Percentiles rank a stretch among this genome's conserved stretches.
Conservation (phyloP, 768 basidiomycete genomes). For the Dacryopinax primogenitus region DNA sequence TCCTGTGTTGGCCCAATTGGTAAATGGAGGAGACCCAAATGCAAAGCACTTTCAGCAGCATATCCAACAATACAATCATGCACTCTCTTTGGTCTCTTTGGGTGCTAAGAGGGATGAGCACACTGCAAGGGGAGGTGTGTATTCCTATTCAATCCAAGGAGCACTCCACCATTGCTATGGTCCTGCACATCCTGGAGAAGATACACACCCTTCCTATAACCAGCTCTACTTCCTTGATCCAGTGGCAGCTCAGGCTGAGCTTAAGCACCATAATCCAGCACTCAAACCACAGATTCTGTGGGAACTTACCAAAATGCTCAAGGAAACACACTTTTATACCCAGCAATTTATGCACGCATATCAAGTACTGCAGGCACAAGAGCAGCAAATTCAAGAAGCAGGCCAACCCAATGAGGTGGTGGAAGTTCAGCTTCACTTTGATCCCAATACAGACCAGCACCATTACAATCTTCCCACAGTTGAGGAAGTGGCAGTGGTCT, state of each 20-base stretch:
- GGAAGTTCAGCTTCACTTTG: conserved; percentile 9
- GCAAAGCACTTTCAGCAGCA: conserved; percentile 10
- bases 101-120: conserved; percentile 11
- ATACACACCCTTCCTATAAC: conserved; percentile 2
- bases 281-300: neutral
- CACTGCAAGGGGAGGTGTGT: neutral
- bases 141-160: conserved; percentile 12
- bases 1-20: neutral
- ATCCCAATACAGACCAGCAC: conserved; percentile 22
- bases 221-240: conserved; percentile 15
- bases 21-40: neutral
- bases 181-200: neutral
- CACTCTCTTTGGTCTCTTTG: conserved; percentile 15
- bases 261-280: neutral
- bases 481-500: conserved; percentile 33
- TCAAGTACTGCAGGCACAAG: neutral
- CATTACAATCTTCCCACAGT: conserved; percentile 36
- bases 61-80: conserved; percentile 18
- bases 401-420: neutral
- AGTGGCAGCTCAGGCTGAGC: neutral
- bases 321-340: neutral
- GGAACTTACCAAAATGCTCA: neutral
- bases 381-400: neutral
- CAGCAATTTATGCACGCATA: neutral
- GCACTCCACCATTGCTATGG: conserved; percentile 15